These are phyloP conservation scores for Mitragyna speciosa DNA, from an alignment of 257 asterid genomes.

Conservation along the genomic window DNA sequence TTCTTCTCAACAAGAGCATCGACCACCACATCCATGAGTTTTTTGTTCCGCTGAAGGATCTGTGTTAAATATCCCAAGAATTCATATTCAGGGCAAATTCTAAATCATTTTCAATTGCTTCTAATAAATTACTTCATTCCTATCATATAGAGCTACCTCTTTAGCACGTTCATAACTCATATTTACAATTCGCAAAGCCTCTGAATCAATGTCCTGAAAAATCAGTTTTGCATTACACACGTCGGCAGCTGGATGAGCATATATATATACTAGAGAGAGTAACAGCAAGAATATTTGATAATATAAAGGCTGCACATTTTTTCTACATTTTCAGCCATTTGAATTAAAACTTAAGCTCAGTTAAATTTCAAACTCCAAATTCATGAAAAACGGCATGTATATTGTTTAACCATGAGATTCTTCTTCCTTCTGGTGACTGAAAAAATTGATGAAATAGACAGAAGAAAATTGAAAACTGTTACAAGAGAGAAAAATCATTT, in stretches of 20 bases:
- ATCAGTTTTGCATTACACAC: conserved; percentile 1
- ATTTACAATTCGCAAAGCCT: conserved; percentile 64
- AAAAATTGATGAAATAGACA: too few species aligned
- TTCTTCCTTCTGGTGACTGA: too few species aligned
- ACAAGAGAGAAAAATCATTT: too few species aligned
- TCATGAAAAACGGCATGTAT: not conserved
- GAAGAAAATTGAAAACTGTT: too few species aligned
- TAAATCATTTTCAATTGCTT: not conserved
- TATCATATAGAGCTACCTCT: conserved; percentile 41
- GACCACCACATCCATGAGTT: conserved; percentile 75
- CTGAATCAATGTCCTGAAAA: conserved; percentile 71
- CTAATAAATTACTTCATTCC: not conserved
- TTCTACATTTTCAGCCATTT: not conserved
- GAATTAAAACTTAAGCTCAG: too few species aligned
- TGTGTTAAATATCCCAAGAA: conserved; percentile 30
- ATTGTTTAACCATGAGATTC: not conserved
- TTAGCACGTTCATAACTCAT: conserved; percentile 76
- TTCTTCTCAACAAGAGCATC: conserved; percentile 64
- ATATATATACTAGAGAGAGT: not conserved
- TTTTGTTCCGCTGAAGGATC: conserved; percentile 66
- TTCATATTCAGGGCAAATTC: not conserved
- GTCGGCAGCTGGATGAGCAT: conserved; percentile 3
- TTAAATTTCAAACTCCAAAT: not conserved
- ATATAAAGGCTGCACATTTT: not conserved
- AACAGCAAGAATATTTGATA: not conserved